Conservation (phyloP, 2,329 filamentous ascomycete species). For the Fusarium redolens region DNA sequence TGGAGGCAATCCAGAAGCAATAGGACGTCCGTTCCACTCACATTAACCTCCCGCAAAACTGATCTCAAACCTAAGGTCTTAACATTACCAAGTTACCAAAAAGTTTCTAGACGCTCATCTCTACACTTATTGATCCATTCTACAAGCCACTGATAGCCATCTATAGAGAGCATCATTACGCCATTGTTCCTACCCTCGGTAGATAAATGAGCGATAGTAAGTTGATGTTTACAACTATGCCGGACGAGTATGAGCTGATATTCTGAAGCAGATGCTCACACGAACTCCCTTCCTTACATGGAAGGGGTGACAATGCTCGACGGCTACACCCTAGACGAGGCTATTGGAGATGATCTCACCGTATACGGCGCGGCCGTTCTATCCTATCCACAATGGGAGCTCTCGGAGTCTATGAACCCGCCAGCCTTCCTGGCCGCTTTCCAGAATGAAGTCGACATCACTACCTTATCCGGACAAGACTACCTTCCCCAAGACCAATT, state of each 20-base stretch:
- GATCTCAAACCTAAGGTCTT: no score
- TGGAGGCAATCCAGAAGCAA: no score
- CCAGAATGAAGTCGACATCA: neutral
- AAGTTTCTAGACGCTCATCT: neutral
- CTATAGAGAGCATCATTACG: neutral
- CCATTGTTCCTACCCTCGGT: neutral
- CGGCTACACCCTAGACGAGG: neutral
- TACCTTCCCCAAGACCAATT: neutral
- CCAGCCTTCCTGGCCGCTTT: neutral
- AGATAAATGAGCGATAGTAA: neutral
- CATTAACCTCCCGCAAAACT: no score
- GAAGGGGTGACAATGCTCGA: neutral
- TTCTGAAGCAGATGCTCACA: neutral
- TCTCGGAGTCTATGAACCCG: neutral
- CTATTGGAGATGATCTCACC: neutral
- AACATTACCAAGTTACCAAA: no score
- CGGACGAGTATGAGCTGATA: neutral
- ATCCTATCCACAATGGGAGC: neutral
- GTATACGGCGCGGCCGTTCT: neutral
- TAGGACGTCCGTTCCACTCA: no score
- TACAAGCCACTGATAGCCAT: neutral
- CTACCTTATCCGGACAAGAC: neutral
- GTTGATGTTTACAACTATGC: neutral
- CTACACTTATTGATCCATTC: neutral
- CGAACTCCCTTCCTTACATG: neutral